Evolutionary conservation across 768 basidiomycete species (phyloP).

Genomic region (Pleurotus giganteus): DNA sequence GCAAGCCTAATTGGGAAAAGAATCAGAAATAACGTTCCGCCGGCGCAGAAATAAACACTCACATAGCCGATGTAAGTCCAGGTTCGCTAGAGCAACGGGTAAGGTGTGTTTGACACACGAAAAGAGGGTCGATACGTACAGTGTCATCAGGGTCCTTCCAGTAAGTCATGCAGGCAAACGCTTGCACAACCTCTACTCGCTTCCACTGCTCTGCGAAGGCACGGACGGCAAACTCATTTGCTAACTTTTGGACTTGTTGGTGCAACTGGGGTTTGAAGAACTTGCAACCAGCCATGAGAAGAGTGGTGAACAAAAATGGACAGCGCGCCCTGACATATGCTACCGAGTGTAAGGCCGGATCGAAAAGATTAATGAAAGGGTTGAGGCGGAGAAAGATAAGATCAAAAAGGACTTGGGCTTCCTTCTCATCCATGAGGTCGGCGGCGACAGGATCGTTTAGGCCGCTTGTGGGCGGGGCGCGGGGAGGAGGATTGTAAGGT

Average conservation of each 20-base stretch:
- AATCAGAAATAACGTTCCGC: constrained; percentile 12
- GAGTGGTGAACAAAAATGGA: constrained; percentile 80
- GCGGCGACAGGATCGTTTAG: constrained; percentile 69
- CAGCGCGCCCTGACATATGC: constrained; percentile 77
- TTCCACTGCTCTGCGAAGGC: constrained; percentile 81
- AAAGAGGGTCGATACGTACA: constrained; percentile 35
- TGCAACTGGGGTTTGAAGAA: constrained; percentile 75
- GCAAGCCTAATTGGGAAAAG: constrained; percentile 53
- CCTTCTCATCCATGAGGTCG: constrained; percentile 66
- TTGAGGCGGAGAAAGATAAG: constrained; percentile 80
- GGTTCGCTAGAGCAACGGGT: constrained; percentile 50
- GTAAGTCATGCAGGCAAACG: constrained; percentile 85
- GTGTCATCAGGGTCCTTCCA: constrained; percentile 89
- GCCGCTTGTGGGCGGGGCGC: constrained; percentile 35
- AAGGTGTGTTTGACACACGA: constrained; percentile 17
- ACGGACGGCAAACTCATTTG: constrained; percentile 69
- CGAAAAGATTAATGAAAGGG: constrained; percentile 87
- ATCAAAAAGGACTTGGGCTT: constrained; percentile 74
- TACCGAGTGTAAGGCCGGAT: constrained; percentile 81
- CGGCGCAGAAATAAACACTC: constrained; percentile 23
- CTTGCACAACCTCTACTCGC: constrained; percentile 84
- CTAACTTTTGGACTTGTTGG: constrained; percentile 66
- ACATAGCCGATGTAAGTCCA: constrained; percentile 90
- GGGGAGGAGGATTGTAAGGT: constrained; percentile 30
- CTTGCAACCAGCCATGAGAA: constrained; percentile 83